Evolutionary conservation across 1,284 basidiomycete genomes (phyloP).

Genomic region (Ustilago trichophora): DNA sequence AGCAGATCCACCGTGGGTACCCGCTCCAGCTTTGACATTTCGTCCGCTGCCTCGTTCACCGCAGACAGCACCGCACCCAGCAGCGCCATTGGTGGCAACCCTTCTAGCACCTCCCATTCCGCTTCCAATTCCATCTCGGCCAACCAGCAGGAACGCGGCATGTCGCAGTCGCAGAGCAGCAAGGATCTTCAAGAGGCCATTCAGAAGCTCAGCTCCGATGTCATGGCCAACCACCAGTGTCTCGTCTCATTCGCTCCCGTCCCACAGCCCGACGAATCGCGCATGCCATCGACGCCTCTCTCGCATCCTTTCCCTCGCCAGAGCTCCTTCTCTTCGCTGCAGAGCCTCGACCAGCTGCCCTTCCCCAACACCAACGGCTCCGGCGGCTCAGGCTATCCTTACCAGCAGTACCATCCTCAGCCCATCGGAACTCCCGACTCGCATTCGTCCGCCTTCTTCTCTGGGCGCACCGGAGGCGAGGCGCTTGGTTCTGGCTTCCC

Average conservation of each 20-base stretch:
- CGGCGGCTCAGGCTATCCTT: constrained; percentile 37
- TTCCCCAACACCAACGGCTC: constrained; percentile 36
- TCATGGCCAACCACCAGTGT: constrained; percentile 61
- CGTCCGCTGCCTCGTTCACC: constrained; percentile 48
- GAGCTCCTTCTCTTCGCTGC: constrained; percentile 42
- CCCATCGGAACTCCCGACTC: constrained; percentile 44
- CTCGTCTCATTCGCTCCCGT: constrained; percentile 54
- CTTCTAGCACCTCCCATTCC: constrained; percentile 47
- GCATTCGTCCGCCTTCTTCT: constrained; percentile 41
- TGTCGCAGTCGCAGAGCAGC: constrained; percentile 42
- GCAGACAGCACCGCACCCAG: constrained; percentile 56
- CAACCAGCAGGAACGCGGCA: constrained; percentile 30
- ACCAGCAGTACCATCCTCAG: constrained; percentile 50
- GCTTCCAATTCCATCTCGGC: constrained; percentile 52
- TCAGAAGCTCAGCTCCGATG: constrained; percentile 51
- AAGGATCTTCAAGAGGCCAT: constrained; percentile 54
- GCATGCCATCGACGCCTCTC: constrained; percentile 30
- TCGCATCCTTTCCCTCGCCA: constrained; percentile 39
- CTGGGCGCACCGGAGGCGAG: constrained; percentile 23
- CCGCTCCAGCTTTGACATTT: constrained; percentile 54
- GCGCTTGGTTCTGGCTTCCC: constrained; percentile 40
- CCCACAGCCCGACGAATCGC: constrained; percentile 37
- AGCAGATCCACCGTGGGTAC: constrained; percentile 58
- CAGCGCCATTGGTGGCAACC: constrained; percentile 43
- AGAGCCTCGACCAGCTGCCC: constrained; percentile 42